phyloP scores from a whole-genome alignment of 352 stramenopile species.

The Pythium aristosporum region DNA sequence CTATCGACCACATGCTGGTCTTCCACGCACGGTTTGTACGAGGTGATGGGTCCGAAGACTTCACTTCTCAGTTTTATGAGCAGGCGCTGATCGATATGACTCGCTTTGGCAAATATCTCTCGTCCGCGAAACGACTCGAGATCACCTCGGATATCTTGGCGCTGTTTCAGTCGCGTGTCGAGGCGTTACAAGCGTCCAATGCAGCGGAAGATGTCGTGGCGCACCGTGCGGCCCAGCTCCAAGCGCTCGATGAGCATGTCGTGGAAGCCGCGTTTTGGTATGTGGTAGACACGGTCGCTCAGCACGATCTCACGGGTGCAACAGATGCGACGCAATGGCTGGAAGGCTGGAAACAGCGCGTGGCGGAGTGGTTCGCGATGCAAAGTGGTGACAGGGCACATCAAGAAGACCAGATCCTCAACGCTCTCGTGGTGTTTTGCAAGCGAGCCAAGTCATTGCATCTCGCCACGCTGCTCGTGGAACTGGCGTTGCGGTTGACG shows the following conservation, averaged over 20 bases:
- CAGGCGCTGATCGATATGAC: conserved; percentile 34
- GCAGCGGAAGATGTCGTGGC: conserved; percentile 23
- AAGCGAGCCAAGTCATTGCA: conserved; percentile 21
- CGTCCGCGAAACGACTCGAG: conserved; percentile 47
- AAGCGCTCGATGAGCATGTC: conserved; percentile 14
- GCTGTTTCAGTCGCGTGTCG: conserved; percentile 47
- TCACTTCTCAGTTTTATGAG: conserved; percentile 50
- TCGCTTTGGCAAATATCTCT: conserved; percentile 43
- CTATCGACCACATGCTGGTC: conserved; percentile 61
- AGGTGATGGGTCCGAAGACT: conserved; percentile 17
- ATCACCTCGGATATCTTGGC: conserved; percentile 44
- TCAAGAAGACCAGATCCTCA: conserved; percentile 24
- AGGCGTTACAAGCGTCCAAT: conserved; percentile 33
- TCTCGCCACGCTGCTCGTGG: conserved; percentile 22
- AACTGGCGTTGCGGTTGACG: conserved; percentile 22
- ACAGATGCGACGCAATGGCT: conserved; percentile 1
- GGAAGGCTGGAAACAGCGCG: conserved; percentile 7
- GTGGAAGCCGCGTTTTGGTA: conserved; percentile 27
- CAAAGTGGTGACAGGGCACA: neutral
- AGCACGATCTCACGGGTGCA: conserved; percentile 5
- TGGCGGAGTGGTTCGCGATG: conserved; percentile 17
- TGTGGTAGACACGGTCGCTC: conserved; percentile 10
- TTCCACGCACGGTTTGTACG: conserved; percentile 52
- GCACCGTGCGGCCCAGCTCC: neutral
- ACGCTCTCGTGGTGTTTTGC: conserved; percentile 28